A percentile compares a stretch with the other conserved stretches of the same genome.
These are phyloP conservation scores for Multifurca ochricompacta DNA, from an alignment of 768 basidiomycete species.

Conservation along the genomic window DNA sequence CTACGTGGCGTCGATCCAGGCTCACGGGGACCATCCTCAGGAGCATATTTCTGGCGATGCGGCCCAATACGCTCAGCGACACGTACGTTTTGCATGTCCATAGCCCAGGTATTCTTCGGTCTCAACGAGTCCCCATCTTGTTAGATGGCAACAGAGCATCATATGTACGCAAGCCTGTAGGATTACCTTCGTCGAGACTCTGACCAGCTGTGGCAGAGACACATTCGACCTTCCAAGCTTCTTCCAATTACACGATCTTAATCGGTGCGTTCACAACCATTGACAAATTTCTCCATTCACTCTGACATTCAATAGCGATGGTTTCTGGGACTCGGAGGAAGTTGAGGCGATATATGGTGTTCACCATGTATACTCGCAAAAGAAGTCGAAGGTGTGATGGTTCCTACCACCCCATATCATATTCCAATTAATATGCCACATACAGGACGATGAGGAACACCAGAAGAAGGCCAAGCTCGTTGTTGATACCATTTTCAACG, in stretches of 20 bases:
- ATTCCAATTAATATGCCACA: background rate
- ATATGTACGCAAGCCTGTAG: constrained; percentile 45
- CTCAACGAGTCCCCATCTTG: background rate
- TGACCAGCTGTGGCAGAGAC: constrained; percentile 42
- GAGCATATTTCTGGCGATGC: background rate
- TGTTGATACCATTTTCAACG: constrained; percentile 57
- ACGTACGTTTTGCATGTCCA: constrained; percentile 61
- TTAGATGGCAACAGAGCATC: constrained; percentile 86
- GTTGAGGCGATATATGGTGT: constrained; percentile 96
- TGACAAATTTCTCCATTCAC: background rate
- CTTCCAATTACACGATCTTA: constrained; percentile 92
- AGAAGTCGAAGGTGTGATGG: constrained; percentile 56
- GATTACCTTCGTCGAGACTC: background rate
- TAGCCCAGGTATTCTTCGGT: background rate
- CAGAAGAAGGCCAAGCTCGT: constrained; percentile 76
- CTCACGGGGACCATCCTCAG: constrained; percentile 44
- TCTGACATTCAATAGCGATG: constrained; percentile 44
- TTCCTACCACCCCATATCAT: background rate
- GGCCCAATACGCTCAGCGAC: constrained; percentile 70
- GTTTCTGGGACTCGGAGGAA: constrained; percentile 76
- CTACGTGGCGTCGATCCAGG: constrained; percentile 25
- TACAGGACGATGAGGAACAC: constrained; percentile 67
- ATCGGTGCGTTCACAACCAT: constrained; percentile 43
- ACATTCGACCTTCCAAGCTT: constrained; percentile 81
- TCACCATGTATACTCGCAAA: constrained; percentile 83